Evolutionary conservation across 192 early-diverging fungal genomes (phyloP), one percentile per base, ranked within the genome.

Genomic region (Backusella tuberculispora): DNA sequence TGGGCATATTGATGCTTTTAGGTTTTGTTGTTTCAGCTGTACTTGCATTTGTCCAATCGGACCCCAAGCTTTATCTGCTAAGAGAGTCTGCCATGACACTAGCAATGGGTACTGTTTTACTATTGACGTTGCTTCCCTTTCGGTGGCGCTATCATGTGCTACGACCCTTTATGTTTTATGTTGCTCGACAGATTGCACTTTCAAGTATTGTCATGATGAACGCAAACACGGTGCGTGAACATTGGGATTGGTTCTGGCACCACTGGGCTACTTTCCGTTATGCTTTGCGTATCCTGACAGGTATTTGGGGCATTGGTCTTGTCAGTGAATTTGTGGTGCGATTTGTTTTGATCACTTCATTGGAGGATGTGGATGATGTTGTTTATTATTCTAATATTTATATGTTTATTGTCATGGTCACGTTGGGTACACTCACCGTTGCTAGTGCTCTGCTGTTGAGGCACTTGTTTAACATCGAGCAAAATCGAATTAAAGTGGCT

Each of bases 21-120:
- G 76, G 73, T 41, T 84, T 84, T 44, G 72, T 78, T 43, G 46
- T 86, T 46, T 80, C 83, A 15, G 80, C 76, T 4, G 53, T 86
- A 21, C 66, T 86, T 7, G 78, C 85, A 15, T 60, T 80, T 41
- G 69, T 86, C 15, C 73, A 86, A 63, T 64, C 73, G 12, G 79
- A 86, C 65, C 78, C 85, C 21, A 71, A 81, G 56, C 65, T 84
- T 7, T 77, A 78, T 66, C 72, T 86, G 14, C 67, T 86, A 64
- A 73, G 85, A 63, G 85, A 86, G 67, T 86, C 85, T 1, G 47
- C 77, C 47, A 78, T 84, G 53, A 86, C 85, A 1, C 50, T 74
- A 26, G 77, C 74, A 14, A 72, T 76, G 29, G 80, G 85, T 63
- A 37, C 80, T 1, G 66, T 82, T 56, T 78, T 86, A 43, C 19